A percentile compares a stretch with the other conserved stretches of the same genome.
These are phyloP conservation scores for Luffa aegyptiaca DNA, from an alignment of 306 rosid species.

Conservation along the genomic window DNA sequence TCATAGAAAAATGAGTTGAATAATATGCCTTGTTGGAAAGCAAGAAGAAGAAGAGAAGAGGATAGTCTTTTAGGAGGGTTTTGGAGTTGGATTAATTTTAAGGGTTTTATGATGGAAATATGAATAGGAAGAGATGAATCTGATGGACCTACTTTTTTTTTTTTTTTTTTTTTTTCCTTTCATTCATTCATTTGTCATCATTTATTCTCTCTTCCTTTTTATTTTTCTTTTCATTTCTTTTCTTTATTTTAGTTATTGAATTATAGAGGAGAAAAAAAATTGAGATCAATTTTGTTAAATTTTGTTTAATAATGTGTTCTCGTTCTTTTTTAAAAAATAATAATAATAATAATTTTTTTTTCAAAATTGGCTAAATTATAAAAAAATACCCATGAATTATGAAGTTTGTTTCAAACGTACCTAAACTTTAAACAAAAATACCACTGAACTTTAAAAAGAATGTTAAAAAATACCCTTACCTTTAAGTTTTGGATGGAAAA, in stretches of 20 bases:
- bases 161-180: conserved; percentile 10
- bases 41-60: conserved; percentile 4
- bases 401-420: no score
- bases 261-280: no score
- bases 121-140: neutral
- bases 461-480: no score
- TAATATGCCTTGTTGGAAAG: neutral
- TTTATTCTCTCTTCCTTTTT: conserved; percentile 13
- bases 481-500: no score
- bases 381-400: no score
- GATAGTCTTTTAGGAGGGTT: conserved; percentile 22
- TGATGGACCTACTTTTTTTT: conserved; percentile 28
- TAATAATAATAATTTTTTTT: no score
- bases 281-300: no score
- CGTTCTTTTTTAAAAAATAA: no score
- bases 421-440: no score
- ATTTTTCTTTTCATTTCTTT: conserved; percentile 1
- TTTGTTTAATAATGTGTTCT: no score
- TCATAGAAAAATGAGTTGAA: neutral
- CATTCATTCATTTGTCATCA: conserved; percentile 29
- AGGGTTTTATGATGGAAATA: conserved; percentile 17
- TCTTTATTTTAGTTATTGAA: neutral
- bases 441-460: no score
- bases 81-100: conserved; percentile 15
- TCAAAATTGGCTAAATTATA: no score